A percentile compares a stretch with the other conserved stretches of the same genome.
Conservation (phyloP, 2,329 filamentous ascomycete species). For the Ophiostoma himal-ulmi region DNA sequence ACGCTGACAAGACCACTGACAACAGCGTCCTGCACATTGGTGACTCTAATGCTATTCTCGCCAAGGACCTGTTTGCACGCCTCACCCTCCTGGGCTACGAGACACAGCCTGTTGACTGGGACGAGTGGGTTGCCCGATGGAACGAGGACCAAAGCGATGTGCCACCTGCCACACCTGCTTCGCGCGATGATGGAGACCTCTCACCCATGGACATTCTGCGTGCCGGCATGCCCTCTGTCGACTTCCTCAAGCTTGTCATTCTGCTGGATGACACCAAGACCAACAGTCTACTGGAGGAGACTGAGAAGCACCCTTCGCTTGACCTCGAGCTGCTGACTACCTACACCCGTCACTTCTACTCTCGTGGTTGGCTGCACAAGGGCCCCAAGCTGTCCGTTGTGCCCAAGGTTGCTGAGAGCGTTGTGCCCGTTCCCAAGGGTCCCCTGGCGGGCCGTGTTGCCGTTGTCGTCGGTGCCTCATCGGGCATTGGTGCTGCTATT, state of each 20-base stretch:
- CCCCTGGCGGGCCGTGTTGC: slow-evolving; percentile 64
- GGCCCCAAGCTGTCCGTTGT: slow-evolving; percentile 15
- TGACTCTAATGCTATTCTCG: slow-evolving; percentile 64
- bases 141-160: slow-evolving; percentile 55
- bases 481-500: slow-evolving; percentile 71
- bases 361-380: slow-evolving; percentile 66
- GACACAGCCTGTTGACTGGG: slow-evolving; percentile 60
- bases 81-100: slow-evolving; percentile 63
- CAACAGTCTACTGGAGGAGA: slow-evolving; percentile 45
- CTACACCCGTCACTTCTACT: slow-evolving; percentile 75
- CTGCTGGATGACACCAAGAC: slow-evolving; percentile 68
- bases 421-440: slow-evolving; percentile 39
- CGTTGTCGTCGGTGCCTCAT: slow-evolving; percentile 73
- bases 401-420: not conserved
- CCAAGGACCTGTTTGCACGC: slow-evolving; percentile 57
- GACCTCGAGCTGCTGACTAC: slow-evolving; percentile 66
- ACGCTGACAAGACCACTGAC: slow-evolving; percentile 47
- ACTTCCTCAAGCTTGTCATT: slow-evolving; percentile 64
- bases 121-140: slow-evolving; percentile 71
- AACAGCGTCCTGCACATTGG: slow-evolving; percentile 64
- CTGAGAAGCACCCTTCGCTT: slow-evolving; percentile 43
- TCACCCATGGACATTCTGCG: slow-evolving; percentile 76
- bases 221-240: slow-evolving; percentile 71
- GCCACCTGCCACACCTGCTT: not conserved
- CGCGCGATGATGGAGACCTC: slow-evolving; percentile 52